These are phyloP conservation scores for Hypholoma sublateritium DNA, from an alignment of 768 basidiomycete species.

Conservation along the genomic window DNA sequence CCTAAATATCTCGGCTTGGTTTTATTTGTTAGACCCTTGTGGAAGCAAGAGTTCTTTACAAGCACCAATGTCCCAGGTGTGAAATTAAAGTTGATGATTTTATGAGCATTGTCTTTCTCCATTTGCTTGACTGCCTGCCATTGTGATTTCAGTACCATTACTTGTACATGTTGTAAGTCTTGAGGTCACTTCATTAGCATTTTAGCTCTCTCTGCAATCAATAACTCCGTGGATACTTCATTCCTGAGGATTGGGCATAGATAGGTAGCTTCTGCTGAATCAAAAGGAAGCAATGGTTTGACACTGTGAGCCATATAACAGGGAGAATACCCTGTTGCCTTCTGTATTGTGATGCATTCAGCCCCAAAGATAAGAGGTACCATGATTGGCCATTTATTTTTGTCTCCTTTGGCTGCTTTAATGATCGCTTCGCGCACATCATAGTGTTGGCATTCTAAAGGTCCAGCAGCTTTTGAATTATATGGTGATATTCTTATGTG, in stretches of 20 bases:
- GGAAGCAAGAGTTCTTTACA: conserved; percentile 30
- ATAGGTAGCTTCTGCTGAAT: conserved; percentile 17
- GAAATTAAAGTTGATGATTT: conserved; percentile 23
- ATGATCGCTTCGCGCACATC: conserved; percentile 27
- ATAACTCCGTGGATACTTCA: conserved; percentile 6
- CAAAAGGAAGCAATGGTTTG: conserved; percentile 27
- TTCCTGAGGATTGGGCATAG: conserved; percentile 1
- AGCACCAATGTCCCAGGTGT: conserved; percentile 32
- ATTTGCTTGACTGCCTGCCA: conserved; percentile 26
- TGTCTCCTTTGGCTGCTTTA: conserved; percentile 29
- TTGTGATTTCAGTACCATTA: conserved; percentile 7
- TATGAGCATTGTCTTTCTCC: conserved; percentile 16
- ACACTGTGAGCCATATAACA: conserved; percentile 32
- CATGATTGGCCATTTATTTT: conserved; percentile 28
- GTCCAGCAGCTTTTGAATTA: conserved; percentile 38
- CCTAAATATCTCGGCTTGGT: conserved; percentile 35
- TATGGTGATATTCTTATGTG: conserved; percentile 41
- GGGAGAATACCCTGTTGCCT: conserved; percentile 31
- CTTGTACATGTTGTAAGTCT: conserved; percentile 8
- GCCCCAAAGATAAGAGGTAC: conserved; percentile 30
- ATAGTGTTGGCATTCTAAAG: conserved; percentile 29
- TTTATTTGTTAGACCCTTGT: conserved; percentile 28
- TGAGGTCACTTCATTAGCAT: conserved; percentile 12
- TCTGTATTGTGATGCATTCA: conserved; percentile 28
- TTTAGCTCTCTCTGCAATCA: conserved; percentile 13